Conservation (phyloP, 345 rosid genomes). For the Dimocarpus longan region DNA sequence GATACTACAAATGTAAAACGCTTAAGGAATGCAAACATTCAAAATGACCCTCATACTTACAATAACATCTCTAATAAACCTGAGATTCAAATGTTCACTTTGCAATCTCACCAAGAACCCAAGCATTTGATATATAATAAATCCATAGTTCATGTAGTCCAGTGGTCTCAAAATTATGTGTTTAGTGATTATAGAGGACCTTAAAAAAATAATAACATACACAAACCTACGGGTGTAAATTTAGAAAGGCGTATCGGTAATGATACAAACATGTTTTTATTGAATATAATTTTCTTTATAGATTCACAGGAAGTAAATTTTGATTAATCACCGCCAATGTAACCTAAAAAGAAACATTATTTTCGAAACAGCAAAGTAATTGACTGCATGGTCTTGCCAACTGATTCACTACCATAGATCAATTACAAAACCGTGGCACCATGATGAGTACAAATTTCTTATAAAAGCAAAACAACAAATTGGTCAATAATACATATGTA, state of each 20-base stretch:
- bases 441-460: neutral
- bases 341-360: neutral
- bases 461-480: neutral
- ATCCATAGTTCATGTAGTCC: neutral
- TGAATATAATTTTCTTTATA: neutral
- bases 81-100: neutral
- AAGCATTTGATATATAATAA: neutral
- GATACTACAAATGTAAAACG: neutral
- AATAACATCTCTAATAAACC: slow-evolving; percentile 5
- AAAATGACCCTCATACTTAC: neutral
- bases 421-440: neutral
- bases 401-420: neutral
- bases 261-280: neutral
- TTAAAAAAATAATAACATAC: neutral
- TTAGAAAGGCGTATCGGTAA: neutral
- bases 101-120: slow-evolving; percentile 12
- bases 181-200: neutral
- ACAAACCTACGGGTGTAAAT: neutral
- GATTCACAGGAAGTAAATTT: neutral
- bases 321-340: too few relatives aligned
- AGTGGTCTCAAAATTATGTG: neutral
- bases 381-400: neutral
- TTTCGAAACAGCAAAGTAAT: neutral
- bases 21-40: neutral
- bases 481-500: neutral